Conservation (phyloP, 306 rosid genomes). For the Arachis hypogaea region DNA sequence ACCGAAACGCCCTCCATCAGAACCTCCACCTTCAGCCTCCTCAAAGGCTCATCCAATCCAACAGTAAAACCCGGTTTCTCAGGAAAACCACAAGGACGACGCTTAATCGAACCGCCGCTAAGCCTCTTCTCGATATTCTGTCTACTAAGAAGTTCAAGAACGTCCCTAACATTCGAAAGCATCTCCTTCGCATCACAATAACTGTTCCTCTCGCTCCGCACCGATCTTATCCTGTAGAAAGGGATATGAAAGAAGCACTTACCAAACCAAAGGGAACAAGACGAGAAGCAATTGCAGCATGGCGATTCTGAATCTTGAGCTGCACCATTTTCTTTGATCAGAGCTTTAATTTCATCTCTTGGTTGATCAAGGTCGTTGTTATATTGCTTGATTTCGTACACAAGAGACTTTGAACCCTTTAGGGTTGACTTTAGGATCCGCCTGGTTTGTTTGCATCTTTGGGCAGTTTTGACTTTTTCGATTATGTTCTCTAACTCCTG, state of each 20-base stretch:
- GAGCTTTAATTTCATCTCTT: constrained; percentile 33
- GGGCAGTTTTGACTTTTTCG: background rate
- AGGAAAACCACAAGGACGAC: constrained; percentile 35
- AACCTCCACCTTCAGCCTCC: constrained; percentile 45
- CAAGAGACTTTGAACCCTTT: background rate
- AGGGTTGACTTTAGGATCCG: constrained; percentile 19
- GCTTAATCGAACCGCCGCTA: background rate
- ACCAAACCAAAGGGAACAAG: background rate
- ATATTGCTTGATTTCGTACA: constrained; percentile 29
- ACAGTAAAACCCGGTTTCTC: constrained; percentile 31
- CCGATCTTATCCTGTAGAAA: too few species aligned
- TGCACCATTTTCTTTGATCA: constrained; percentile 9
- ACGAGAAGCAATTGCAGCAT: background rate
- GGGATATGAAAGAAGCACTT: background rate
- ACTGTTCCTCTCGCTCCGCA: background rate
- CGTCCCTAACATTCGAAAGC: constrained; percentile 7
- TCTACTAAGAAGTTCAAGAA: constrained; percentile 17
- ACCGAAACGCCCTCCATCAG: constrained; percentile 35
- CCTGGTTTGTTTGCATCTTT: background rate
- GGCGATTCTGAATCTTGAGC: background rate
- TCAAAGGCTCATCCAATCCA: constrained; percentile 45
- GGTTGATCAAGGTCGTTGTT: constrained; percentile 35
- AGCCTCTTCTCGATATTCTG: constrained; percentile 1
- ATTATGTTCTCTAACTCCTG: background rate
- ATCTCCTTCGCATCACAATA: constrained; percentile 22